These are phyloP conservation scores for Hortiboletus flavorubellus DNA, from an alignment of 768 basidiomycete genomes.

Conservation along the genomic window DNA sequence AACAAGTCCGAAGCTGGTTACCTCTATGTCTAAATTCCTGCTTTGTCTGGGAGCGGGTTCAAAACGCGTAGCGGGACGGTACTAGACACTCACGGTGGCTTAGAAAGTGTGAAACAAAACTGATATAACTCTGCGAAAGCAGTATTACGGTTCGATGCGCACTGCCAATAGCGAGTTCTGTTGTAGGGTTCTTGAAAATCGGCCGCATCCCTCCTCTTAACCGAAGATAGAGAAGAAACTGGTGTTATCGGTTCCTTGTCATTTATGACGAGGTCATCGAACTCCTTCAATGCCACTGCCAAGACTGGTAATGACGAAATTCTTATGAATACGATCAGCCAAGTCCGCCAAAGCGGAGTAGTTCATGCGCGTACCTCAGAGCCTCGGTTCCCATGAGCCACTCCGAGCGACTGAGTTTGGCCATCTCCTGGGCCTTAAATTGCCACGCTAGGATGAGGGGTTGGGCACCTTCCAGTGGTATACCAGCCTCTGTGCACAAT, in stretches of 20 bases:
- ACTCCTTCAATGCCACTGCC: conserved; percentile 50
- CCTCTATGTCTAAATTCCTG: conserved; percentile 81
- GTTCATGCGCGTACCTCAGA: conserved; percentile 38
- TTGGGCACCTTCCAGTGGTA: conserved; percentile 68
- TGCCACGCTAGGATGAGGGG: conserved; percentile 79
- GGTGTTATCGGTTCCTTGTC: conserved; percentile 38
- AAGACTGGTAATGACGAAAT: conserved; percentile 50
- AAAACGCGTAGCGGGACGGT: background rate
- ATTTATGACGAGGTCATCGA: conserved; percentile 60
- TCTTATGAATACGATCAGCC: conserved; percentile 29
- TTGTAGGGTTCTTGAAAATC: conserved; percentile 50
- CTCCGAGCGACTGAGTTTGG: conserved; percentile 61
- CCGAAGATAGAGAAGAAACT: conserved; percentile 17
- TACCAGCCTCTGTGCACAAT: conserved; percentile 65
- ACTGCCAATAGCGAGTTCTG: conserved; percentile 45
- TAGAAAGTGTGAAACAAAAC: conserved; percentile 69
- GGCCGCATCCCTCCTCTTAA: conserved; percentile 32
- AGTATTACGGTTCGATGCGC: conserved; percentile 45
- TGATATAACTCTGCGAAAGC: conserved; percentile 65
- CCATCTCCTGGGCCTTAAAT: conserved; percentile 67
- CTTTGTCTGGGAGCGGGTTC: conserved; percentile 45
- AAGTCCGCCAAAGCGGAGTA: background rate
- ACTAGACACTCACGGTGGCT: conserved; percentile 56
- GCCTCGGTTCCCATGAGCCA: conserved; percentile 59
- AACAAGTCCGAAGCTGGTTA: conserved; percentile 27